Base-by-base conservation (phyloP, 2,329 filamentous ascomycete species). In the Exophiala alcalophila region DNA sequence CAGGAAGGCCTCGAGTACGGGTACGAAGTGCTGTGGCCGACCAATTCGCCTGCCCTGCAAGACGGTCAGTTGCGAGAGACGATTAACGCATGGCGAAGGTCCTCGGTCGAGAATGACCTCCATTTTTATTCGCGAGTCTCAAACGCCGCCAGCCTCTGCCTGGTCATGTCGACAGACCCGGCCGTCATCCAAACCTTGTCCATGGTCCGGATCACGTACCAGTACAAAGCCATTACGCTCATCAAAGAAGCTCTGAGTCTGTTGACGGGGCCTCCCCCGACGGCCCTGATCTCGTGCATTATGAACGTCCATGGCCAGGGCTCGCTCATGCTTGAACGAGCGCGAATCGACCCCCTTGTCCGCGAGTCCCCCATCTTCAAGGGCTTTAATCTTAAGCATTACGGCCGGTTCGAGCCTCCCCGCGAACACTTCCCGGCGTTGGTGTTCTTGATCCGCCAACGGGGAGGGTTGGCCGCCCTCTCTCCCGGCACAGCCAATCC, bases 1-100 rank as follows among this genome's bases (percentile, higher is more conserved):
- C 30, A 26, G n/a, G 6, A 19, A 10, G 20, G 18, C 15, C 30
- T 42, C 4, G 39, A 42, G 9, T 42, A 35, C 20, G 16, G n/a
- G 5, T 35, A 28, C 15, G 30, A 42, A 27, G 39, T 42, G n/a
- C 30, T 42, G 15, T 42, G 30, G 29, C 39, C 39, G 5, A 42
- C 9, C 12, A 42, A 42, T 16, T 26, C 28, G 9, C 39, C 39
- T 4, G 29, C 23, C 5, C 5, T 42, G 24, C 39, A 42, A 27
- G 39, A 30, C 12, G 9, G 11, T 9, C 9, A n/a, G 9, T 24
- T 42, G 21, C 25, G 19, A 14, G 12, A 21, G 9, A 35, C 39
- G 4, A 27, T 42, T 11, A 19, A 12, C 5, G 20, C 16, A 4
- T 42, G 39, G 39, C 29, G 39, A 11, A 35, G 11, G 14, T 7